A percentile compares a stretch with the other conserved stretches of the same genome.
Evolutionary conservation across 345 rosid species (phyloP).

Genomic region (Erucastrum elatum): DNA sequence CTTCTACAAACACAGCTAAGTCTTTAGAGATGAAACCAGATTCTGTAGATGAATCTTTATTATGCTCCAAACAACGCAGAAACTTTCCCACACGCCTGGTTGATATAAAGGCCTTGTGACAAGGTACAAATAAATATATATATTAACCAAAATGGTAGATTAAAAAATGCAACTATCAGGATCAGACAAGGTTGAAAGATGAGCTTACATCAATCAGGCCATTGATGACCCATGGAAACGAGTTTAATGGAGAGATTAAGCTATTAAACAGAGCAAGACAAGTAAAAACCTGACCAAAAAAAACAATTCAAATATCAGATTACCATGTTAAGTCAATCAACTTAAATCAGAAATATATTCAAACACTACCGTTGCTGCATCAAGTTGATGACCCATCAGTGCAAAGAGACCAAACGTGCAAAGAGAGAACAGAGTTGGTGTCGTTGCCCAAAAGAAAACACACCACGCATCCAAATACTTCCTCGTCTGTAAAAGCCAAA

Average conservation of each 20-base stretch:
- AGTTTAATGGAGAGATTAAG: constrained; percentile 89
- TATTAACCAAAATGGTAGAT: constrained; percentile 6
- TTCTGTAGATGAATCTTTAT: constrained; percentile 37
- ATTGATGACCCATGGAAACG: constrained; percentile 97
- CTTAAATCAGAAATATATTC: background rate
- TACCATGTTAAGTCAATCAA: background rate
- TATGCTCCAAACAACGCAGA: constrained; percentile 59
- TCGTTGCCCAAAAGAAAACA: constrained; percentile 97
- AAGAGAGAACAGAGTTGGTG: constrained; percentile 88
- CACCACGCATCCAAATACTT: constrained; percentile 98
- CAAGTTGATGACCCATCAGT: constrained; percentile 91
- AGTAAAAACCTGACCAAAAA: constrained; percentile 71
- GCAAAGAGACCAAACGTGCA: constrained; percentile 82
- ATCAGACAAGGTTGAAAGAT: constrained; percentile 15
- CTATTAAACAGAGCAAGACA: constrained; percentile 88
- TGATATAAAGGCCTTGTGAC: constrained; percentile 78
- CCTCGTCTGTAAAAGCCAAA: constrained; percentile 57
- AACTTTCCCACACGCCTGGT: constrained; percentile 77
- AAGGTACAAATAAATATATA: constrained; percentile 9
- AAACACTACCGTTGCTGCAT: constrained; percentile 77
- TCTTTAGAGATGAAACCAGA: constrained; percentile 45
- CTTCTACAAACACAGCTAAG: constrained; percentile 52
- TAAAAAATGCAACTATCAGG: background rate
- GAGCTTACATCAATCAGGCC: constrained; percentile 90
- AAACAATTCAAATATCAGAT: constrained; percentile 8